phyloP scores from a whole-genome alignment of 2,329 filamentous ascomycete genomes.

The Shiraia bambusicola region DNA sequence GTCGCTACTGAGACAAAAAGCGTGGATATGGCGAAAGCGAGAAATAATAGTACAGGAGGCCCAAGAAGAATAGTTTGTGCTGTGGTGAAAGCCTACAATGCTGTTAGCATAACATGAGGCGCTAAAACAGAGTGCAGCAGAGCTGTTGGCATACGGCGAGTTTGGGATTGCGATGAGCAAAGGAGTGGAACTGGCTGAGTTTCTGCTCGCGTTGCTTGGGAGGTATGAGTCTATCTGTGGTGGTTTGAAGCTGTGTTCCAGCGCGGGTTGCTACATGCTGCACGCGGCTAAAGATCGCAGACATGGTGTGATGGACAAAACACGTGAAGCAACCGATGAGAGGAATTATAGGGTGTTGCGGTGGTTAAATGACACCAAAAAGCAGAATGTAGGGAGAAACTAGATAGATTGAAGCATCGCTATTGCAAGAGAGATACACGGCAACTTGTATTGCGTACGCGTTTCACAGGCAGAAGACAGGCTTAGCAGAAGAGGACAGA shows the following conservation, averaged over 20 bases:
- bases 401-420: constrained; percentile 1
- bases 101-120: constrained; percentile 1
- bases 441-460: constrained; percentile 1
- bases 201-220: constrained; percentile 62
- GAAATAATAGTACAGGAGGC: constrained; percentile 68
- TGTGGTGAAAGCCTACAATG: constrained; percentile 64
- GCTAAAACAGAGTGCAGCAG: too few species aligned
- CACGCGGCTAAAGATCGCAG: constrained; percentile 26
- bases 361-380: not conserved
- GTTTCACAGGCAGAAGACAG: too few species aligned
- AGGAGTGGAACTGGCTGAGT: constrained; percentile 55
- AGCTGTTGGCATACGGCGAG: constrained; percentile 61
- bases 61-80: constrained; percentile 66
- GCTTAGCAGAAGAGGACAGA: too few species aligned
- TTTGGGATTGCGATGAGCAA: constrained; percentile 66
- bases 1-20: constrained; percentile 63
- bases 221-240: constrained; percentile 58
- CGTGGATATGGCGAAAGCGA: constrained; percentile 64
- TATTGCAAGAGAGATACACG: not conserved
- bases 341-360: too few species aligned
- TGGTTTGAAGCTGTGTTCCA: constrained; percentile 20
- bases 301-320: constrained; percentile 13
- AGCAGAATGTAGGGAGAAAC: not conserved
- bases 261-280: constrained; percentile 28
- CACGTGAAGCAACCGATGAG: not conserved